phyloP scores from a whole-genome alignment of 805 yeast species.

The Trichomonascus vanleenenianus region DNA sequence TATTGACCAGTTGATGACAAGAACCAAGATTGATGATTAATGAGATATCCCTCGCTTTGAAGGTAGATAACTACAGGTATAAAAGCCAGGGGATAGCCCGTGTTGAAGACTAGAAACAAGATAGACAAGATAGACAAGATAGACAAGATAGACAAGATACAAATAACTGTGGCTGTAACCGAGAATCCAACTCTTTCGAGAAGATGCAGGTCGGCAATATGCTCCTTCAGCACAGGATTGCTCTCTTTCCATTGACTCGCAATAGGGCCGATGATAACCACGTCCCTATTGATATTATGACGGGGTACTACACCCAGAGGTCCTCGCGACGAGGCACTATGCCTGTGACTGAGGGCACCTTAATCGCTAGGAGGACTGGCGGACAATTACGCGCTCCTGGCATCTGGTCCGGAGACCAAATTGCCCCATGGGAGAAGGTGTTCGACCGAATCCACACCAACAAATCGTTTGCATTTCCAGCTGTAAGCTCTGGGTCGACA shows the following conservation, averaged over 20 bases:
- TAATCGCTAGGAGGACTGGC: constrained; percentile 39
- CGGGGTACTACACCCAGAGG: constrained; percentile 49
- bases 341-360: constrained; percentile 53
- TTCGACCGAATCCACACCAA: constrained; percentile 38
- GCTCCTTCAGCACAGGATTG: constrained; percentile 34
- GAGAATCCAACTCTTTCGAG: too few relatives aligned
- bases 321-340: constrained; percentile 52
- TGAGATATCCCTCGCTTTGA: too few relatives aligned
- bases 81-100: too few relatives aligned
- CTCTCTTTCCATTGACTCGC: constrained; percentile 47
- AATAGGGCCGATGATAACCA: constrained; percentile 29
- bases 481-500: constrained; percentile 39
- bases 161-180: too few relatives aligned
- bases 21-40: too few relatives aligned
- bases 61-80: too few relatives aligned
- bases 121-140: too few relatives aligned
- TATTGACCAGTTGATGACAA: too few relatives aligned
- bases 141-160: too few relatives aligned
- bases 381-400: constrained; percentile 29
- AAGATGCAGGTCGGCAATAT: constrained; percentile 24
- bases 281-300: constrained; percentile 39
- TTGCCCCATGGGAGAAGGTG: constrained; percentile 68
- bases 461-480: constrained; percentile 33
- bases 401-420: constrained; percentile 67
- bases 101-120: too few relatives aligned